Percentiles rank a stretch among this genome's conserved stretches.
Conservation (phyloP, 2,329 filamentous ascomycete genomes). For the Fusarium poae region DNA sequence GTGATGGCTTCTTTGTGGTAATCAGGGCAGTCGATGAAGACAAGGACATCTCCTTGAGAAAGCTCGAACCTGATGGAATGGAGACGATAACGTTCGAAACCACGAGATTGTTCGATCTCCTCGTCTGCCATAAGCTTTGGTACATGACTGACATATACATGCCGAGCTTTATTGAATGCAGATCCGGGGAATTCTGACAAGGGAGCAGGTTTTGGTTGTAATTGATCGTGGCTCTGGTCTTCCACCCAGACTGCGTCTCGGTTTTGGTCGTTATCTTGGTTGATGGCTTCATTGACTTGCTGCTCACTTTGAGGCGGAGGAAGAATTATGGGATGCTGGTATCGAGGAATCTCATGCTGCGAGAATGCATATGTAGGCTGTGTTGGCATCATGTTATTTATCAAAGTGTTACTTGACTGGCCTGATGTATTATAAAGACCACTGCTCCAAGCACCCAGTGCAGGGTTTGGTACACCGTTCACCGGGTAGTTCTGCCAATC, state of each 20-base stretch:
- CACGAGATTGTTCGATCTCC: slow-evolving; percentile 42
- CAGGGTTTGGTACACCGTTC: background rate
- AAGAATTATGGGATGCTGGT: background rate
- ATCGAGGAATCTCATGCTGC: background rate
- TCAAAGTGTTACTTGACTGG: background rate
- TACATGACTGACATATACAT: background rate
- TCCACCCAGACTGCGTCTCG: background rate
- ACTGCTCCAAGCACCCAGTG: background rate
- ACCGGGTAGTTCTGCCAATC: slow-evolving; percentile 13
- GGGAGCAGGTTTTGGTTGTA: background rate
- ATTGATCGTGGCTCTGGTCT: background rate
- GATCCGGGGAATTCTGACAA: slow-evolving; percentile 32
- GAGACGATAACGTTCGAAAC: slow-evolving; percentile 48
- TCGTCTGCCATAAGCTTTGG: slow-evolving; percentile 22
- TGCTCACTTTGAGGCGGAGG: background rate
- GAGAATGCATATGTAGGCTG: background rate
- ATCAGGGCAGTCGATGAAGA: slow-evolving; percentile 58
- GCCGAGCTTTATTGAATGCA: slow-evolving; percentile 39
- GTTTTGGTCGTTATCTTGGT: background rate
- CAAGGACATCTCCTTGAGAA: slow-evolving; percentile 58
- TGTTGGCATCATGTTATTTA: background rate
- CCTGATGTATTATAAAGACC: background rate
- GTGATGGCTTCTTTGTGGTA: slow-evolving; percentile 31
- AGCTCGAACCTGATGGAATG: slow-evolving; percentile 49
- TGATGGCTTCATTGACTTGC: background rate